Base-by-base conservation (phyloP, 2,329 filamentous ascomycete genomes). In the Xylaria sp. region DNA sequence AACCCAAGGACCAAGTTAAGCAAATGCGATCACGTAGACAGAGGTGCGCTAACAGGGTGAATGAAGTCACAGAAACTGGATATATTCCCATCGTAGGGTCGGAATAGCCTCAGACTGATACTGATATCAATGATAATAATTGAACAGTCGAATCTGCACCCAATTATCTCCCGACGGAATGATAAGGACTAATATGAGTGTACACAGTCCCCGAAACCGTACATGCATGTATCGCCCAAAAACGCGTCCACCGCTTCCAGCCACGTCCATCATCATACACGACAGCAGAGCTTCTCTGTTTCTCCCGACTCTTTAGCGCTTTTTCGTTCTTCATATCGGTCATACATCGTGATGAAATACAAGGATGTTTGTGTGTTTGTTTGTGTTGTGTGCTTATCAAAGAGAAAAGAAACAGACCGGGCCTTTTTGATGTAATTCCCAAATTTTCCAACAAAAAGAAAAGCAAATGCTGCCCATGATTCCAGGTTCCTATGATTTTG, bases 311-410 rank as follows among this genome's bases (percentile, higher is more conserved):
- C 54, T n/a, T 1, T 25, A 23, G 39, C 37, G 28, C 10, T 23
- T 63, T 44, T 37, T 66, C 37, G 20, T 54, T 63, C 56, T 68
- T 70, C 68, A 62, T 70, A 59, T 57, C 68, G 34, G 65, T 68
- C 68, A 44, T 70, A 62, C 65, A 59, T 70, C 68, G 39, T 70
- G 39, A 70, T 58, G 60, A 61, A 50, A 70, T 50, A 55, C 7
- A 60, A 69, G 46, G 25, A 13, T 55, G 57, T 32, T 32, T 37
- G 46, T 41, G 48, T 37, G 37, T 25, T n/a, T 51, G 58, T 39
- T 28, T 46, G 15, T 20, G 28, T n/a, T 48, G 46, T 23, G n/a
- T 41, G 58, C 25, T 20, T 54, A n/a, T 61, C 25, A 23, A 34
- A 23, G 41, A 59, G n/a, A 41, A 63, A 63, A n/a, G 25, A 55